Evolutionary conservation across 164 flowering plant species (phyloP), one percentile per base, ranked within the genome.

Genomic region (Paratinospora sagittata): DNA sequence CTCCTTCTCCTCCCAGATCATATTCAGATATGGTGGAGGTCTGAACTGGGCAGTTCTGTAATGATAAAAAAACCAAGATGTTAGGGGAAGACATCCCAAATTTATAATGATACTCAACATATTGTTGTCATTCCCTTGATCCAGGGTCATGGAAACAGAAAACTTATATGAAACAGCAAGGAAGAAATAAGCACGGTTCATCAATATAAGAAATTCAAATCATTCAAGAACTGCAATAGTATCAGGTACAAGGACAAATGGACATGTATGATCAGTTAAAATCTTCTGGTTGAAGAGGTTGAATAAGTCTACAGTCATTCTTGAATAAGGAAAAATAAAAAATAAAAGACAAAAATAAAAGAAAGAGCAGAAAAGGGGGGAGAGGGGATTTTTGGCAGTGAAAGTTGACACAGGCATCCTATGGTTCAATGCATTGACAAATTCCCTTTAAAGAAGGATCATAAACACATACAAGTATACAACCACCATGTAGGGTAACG

Each of bases 1-100:
- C 97, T n/a, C 96, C 92, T 83, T 86, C 97, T 68, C 79, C 96
- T 68, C 92, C 94, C 72, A 89, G 72, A 76, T 90, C 94, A 82
- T 90, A 94, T 21, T 92, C 97, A 8, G 81, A 77, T 72, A 87
- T 77, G 23, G 84, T 65, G 58, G 88, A 87, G 58, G 81, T 60
- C 78, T 77, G 85, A 65, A 80, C 27, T 57, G 81, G 72, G 82
- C 81, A 74, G 67, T 70, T 79, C 90, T 87, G 67, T 67, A 71
- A 62, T n/a, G 19, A 68, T 68, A 64, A 43, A 67, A 68, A 65
- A 55, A n/a, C 23, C 57, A 52, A 52, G n/a, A 52, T 16, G 58
- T 52, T 3, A 52, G 19, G 58, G n/a, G n/a, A 52, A 52, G 58
- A 13, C 19, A 19, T 19, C n/a, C 21, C 58, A 52, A 52, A 14